These are phyloP conservation scores for Aquilaria yunnanensis DNA, from an alignment of 345 rosid genomes.

Conservation along the genomic window DNA sequence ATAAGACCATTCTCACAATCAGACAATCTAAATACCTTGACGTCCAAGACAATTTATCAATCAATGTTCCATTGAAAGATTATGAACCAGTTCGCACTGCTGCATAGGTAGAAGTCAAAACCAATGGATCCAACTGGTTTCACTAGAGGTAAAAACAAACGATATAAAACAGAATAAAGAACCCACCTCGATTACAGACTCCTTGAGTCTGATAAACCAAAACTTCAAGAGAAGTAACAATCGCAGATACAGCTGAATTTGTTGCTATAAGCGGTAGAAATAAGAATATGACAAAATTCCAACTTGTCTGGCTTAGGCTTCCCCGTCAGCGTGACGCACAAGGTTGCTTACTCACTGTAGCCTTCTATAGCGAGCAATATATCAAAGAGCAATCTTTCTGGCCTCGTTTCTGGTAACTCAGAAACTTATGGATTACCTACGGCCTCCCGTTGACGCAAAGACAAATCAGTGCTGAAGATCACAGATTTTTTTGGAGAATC, in stretches of 20 bases:
- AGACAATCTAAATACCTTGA: conserved; percentile 2
- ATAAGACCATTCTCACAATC: conserved; percentile 1
- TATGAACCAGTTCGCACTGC: conserved; percentile 6
- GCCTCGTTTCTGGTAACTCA: too few species aligned
- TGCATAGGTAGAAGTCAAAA: neutral
- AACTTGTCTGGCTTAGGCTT: conserved; percentile 6
- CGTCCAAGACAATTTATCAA: conserved; percentile 4
- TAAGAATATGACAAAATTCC: conserved; percentile 5
- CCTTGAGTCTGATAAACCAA: conserved; percentile 21
- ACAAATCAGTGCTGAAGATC: too few species aligned
- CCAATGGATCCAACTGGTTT: conserved; percentile 5
- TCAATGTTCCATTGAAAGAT: conserved; percentile 4
- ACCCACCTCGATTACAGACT: conserved; percentile 29
- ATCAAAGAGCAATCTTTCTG: neutral
- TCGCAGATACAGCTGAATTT: conserved; percentile 11
- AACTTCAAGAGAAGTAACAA: conserved; percentile 32
- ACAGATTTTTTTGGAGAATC: too few species aligned
- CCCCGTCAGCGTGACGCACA: conserved; percentile 1
- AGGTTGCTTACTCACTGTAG: neutral
- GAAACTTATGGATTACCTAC: too few species aligned
- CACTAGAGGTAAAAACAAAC: conserved; percentile 11
- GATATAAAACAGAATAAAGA: conserved; percentile 9
- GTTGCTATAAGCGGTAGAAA: conserved; percentile 6
- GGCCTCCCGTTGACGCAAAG: too few species aligned
- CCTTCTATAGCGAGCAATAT: conserved; percentile 7